A percentile compares a stretch with the other conserved stretches of the same genome.
Conservation (phyloP, 164 flowering plant genomes). For the Sextonia rubra region DNA sequence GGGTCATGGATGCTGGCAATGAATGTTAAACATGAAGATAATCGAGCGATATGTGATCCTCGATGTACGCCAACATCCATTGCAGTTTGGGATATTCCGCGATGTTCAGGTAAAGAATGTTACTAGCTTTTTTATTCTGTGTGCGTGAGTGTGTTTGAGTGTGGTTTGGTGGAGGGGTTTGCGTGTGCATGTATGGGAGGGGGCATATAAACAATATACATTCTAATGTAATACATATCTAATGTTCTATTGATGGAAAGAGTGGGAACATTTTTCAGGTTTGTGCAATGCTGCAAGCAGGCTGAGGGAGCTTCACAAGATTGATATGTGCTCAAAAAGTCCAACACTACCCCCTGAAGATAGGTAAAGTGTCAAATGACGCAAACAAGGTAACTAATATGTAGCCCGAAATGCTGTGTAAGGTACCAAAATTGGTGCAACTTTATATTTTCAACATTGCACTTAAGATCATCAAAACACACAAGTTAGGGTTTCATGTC, state of each 20-base stretch:
- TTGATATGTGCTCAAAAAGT: constrained; percentile 47
- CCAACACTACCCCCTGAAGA: constrained; percentile 46
- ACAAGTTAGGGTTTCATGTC: no score
- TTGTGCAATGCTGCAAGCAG: constrained; percentile 43
- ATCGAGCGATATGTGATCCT: constrained; percentile 54
- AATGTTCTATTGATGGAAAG: background rate
- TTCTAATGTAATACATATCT: background rate
- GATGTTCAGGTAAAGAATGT: constrained; percentile 52
- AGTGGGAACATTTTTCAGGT: constrained; percentile 28
- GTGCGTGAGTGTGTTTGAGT: background rate
- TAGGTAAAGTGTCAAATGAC: constrained; percentile 1
- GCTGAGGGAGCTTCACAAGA: constrained; percentile 49
- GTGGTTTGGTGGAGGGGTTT: no score
- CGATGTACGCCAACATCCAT: constrained; percentile 62
- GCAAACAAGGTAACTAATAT: no score
- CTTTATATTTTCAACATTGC: no score
- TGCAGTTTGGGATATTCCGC: constrained; percentile 71
- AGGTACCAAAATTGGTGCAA: no score
- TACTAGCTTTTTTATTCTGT: background rate
- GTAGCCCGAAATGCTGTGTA: no score
- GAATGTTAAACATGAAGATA: constrained; percentile 66
- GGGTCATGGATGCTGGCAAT: constrained; percentile 80
- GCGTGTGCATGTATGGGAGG: background rate
- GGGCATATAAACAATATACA: background rate
- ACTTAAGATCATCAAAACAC: no score